Evolutionary conservation across 2,329 filamentous ascomycete genomes (phyloP).

Genomic region (Curvularia sp.): DNA sequence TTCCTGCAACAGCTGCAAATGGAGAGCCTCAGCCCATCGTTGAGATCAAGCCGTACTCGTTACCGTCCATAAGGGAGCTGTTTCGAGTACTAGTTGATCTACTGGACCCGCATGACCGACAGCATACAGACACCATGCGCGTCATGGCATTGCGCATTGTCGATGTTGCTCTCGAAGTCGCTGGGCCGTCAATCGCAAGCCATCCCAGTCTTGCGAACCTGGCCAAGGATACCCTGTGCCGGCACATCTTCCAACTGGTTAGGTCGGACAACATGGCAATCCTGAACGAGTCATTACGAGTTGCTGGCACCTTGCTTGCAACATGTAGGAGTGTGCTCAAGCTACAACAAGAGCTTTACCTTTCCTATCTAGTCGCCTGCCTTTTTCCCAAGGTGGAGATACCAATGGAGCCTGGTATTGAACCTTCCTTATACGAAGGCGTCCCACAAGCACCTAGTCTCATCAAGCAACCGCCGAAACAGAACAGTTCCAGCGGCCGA

Average conservation of each 20-base stretch:
- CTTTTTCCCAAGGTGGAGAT: conserved; percentile 94
- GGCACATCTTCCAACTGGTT: conserved; percentile 94
- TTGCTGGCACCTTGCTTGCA: conserved; percentile 87
- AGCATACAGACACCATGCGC: conserved; percentile 92
- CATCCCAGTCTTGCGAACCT: conserved; percentile 87
- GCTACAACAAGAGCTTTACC: conserved; percentile 92
- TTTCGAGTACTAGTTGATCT: conserved; percentile 94
- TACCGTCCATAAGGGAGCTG: conserved; percentile 92
- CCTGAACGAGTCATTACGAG: conserved; percentile 88
- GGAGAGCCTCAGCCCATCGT: conserved; percentile 57
- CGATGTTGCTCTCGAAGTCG: conserved; percentile 94
- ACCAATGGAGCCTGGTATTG: conserved; percentile 86
- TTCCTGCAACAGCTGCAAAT: conserved; percentile 50
- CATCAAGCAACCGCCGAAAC: conserved; percentile 78
- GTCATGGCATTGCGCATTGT: conserved; percentile 98
- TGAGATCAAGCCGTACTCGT: conserved; percentile 83
- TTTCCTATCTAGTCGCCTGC: conserved; percentile 93
- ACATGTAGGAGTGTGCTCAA: conserved; percentile 92
- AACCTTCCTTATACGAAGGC: conserved; percentile 88
- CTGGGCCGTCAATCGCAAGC: conserved; percentile 90
- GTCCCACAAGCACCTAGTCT: conserved; percentile 91
- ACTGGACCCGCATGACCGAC: conserved; percentile 88
- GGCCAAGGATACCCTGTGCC: conserved; percentile 91
- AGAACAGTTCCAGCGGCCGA: conserved; percentile 72
- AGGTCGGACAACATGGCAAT: conserved; percentile 96